A percentile compares a stretch with the other conserved stretches of the same genome.
Conservation (phyloP, 768 basidiomycete genomes). For the Amyloporia xantha region DNA sequence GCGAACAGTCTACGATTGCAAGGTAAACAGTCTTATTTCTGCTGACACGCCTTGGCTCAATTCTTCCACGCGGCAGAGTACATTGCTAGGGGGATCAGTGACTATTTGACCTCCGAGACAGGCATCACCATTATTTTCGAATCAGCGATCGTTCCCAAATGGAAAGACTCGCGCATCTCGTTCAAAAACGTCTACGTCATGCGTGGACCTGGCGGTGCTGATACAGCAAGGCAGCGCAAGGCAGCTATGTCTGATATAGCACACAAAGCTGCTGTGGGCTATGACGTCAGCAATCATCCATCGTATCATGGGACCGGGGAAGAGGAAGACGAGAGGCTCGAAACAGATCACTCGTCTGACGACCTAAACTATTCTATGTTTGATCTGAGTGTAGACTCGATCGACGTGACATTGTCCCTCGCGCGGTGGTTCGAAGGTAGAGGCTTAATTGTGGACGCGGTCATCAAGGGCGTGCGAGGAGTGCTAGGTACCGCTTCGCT, state of each 20-base stretch:
- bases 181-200: conserved; percentile 97
- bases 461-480: conserved; percentile 90
- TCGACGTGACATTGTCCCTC: conserved; percentile 91
- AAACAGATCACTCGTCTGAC: conserved; percentile 34
- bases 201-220: conserved; percentile 46
- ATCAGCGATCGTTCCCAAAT: conserved; percentile 95
- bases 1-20: conserved; percentile 83
- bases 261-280: conserved; percentile 57
- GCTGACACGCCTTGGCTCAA: neutral
- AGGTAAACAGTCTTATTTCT: conserved; percentile 37
- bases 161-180: conserved; percentile 92
- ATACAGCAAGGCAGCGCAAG: conserved; percentile 7
- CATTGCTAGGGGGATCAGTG: conserved; percentile 81
- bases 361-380: conserved; percentile 83
- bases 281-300: conserved; percentile 74
- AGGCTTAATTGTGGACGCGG: conserved; percentile 85
- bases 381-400: conserved; percentile 88
- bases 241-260: conserved; percentile 19
- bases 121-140: conserved; percentile 95
- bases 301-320: conserved; percentile 57
- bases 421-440: conserved; percentile 94
- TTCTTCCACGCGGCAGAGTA: conserved; percentile 44
- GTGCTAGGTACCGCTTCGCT: conserved; percentile 54
- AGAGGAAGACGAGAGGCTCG: conserved; percentile 32
- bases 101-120: conserved; percentile 89